Evolutionary conservation across 2,329 filamentous ascomycete species (phyloP), one percentile per base, ranked within the genome.

Genomic region (Mariannaea elegans): DNA sequence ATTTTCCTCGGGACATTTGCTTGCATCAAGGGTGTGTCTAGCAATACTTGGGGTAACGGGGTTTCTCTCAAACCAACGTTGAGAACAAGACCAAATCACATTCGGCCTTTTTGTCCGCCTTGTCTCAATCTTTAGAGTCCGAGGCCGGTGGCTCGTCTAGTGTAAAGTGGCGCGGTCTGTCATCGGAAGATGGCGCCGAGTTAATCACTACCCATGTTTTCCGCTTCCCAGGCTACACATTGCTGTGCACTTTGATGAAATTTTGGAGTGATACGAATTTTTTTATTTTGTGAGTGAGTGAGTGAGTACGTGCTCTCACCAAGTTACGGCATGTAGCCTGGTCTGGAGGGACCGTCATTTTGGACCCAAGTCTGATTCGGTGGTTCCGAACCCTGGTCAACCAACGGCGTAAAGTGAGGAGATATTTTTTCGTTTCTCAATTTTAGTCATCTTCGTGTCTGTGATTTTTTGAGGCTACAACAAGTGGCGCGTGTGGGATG

Each of bases 331-430:
- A 39, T 16, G 31, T 47, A 27, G 24, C 13, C 45, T 42, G 48
- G 49, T 53, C 38, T 47, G 55, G 41, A 47, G 42, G 65, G 57
- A 50, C 54, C 46, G 59, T 64, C 56, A 58, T 68, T 53, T 49
- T 65, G 66, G 56, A 34, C 29, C 19, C 10, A n/a, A 18, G 29
- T 65, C 65, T 67, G 64, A 67, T 70, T 70, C 62, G 67, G 57
- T 36, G 52, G 32, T 18, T 46, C 36, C 18, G 44, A 9, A 27
- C 5, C 24, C 24, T 9, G 9, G 24, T 27, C 24, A 9, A 27
- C 24, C 24, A 9, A 27, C 24, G 24, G 24, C 24, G 9, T 9
- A 27, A 34, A 29, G 19, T 36, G 49, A 47, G 27, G 44, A 44
- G 27, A 42, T 21, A 23, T 42, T 42, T 42, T 51, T 44, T 24